phyloP scores from a whole-genome alignment of 75 land plant species.

The Larix kaempferi region DNA sequence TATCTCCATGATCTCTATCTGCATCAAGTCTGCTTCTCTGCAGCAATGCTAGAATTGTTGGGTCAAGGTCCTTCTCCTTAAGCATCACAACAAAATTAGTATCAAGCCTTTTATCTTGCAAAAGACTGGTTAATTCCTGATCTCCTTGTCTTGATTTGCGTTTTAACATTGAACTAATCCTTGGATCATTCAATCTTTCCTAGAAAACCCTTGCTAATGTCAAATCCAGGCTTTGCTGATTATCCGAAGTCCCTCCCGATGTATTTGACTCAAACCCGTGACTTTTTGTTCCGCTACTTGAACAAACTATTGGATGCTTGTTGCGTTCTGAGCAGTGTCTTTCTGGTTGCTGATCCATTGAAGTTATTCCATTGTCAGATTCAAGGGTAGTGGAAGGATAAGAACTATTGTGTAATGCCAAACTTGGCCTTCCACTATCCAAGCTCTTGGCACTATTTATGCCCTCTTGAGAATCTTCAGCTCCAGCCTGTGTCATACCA shows the following conservation, averaged over 20 bases:
- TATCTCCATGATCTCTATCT: conserved; percentile 89
- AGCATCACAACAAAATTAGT: conserved; percentile 99
- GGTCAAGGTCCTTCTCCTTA: conserved; percentile 95
- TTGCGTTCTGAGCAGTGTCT: conserved; percentile 20
- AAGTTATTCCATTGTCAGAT: conserved; percentile 29
- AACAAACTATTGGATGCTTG: conserved; percentile 33
- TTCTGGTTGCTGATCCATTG: conserved; percentile 26
- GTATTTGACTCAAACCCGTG: conserved; percentile 65
- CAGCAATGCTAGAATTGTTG: conserved; percentile 86
- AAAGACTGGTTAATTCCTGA: conserved; percentile 67
- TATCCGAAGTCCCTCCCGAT: conserved; percentile 42
- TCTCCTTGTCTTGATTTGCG: conserved; percentile 57
- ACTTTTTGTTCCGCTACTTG: conserved; percentile 59
- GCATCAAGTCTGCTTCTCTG: conserved; percentile 99
- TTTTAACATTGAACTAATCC: conserved; percentile 67
- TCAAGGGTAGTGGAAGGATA: conserved; percentile 61
- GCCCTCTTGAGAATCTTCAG: conserved; percentile 47
- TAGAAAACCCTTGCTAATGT: conserved; percentile 80
- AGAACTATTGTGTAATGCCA: conserved; percentile 48
- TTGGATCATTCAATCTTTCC: conserved; percentile 89
- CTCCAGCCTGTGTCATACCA: conserved; percentile 30
- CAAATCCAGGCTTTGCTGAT: conserved; percentile 55
- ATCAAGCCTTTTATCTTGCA: conserved; percentile 96
- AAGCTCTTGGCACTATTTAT: conserved; percentile 56
- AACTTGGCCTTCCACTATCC: conserved; percentile 80